Base-by-base conservation (phyloP, 352 stramenopile species). In the Globisporangium echinulatum region DNA sequence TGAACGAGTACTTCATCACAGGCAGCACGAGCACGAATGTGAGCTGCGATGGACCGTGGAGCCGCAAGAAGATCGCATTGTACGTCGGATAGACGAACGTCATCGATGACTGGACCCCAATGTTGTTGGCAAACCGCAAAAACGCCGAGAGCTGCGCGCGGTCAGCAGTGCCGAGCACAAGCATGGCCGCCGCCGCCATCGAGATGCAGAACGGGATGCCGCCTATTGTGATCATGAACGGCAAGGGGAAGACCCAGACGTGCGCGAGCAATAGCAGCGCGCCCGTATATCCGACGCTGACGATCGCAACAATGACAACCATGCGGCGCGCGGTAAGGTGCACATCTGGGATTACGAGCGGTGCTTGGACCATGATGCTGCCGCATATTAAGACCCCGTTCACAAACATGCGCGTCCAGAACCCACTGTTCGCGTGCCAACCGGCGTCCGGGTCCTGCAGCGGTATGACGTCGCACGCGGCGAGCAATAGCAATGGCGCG, bases 21-120 rank as follows among this genome's bases (percentile, higher is more conserved):
- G 59, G 59, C 3, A 65, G 46, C n/a, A 65, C 19, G 37, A 65
- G 19, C 13, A 65, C 47, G 10, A 65, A 49, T 15, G 25, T 47
- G 3, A 60, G 44, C 39, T 59, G 52, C 44, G 37, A 0, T 13
- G 1, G 8, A 1, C 52, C 59, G 0, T 51, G n/a, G 5, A 65
- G 54, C 15, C 46, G 50, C 17, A 55, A 19, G 54, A 65, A 65
- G 15, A 47, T 40, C 38, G 53, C 59, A 39, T 65, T 60, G 48
- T 56, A 65, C 0, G 8, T 39, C 3, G 53, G 59, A n/a, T 59
- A 64, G 4, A 64, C 44, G 9, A 49, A 14, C 14, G 50, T 13
- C 11, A 63, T 42, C 0, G 14, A 5, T 2, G n/a, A 5, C 17
- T 63, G 42, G 15, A 37, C 37, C 17, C 4, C 38, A 14, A 49